A percentile compares a stretch with the other conserved stretches of the same genome.
phyloP scores from a whole-genome alignment of 108 stramenopile genomes.

The Conticribra weissflogii region DNA sequence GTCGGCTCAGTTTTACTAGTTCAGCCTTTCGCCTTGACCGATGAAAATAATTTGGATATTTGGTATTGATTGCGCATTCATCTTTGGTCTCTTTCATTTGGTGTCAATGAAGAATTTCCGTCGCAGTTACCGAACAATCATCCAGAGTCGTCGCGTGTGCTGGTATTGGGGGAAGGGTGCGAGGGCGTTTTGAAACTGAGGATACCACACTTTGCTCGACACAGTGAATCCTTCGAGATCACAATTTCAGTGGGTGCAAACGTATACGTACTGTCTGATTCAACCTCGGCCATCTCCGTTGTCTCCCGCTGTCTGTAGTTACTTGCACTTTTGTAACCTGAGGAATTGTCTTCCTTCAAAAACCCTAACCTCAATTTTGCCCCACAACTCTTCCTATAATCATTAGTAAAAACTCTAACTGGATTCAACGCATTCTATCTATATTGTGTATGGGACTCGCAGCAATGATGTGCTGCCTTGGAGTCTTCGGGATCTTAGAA shows the following conservation, averaged over 20 bases:
- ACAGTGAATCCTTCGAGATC: not conserved
- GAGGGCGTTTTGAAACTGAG: not conserved
- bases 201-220: not conserved
- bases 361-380: not conserved
- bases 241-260: not conserved
- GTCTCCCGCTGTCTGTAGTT: not conserved
- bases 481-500: conserved; percentile 74
- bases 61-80: no score
- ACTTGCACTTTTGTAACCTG: not conserved
- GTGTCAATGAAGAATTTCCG: no score
- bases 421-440: conserved; percentile 57
- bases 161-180: no score
- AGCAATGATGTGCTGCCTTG: conserved; percentile 78
- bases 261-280: conserved; percentile 35
- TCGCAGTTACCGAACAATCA: no score
- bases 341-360: no score
- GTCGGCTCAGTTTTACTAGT: no score
- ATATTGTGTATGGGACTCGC: conserved; percentile 70
- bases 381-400: not conserved
- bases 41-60: no score
- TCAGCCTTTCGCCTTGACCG: no score
- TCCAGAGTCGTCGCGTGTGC: no score
- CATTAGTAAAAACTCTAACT: conserved; percentile 49
- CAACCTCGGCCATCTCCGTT: conserved; percentile 2
- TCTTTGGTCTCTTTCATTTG: no score